Evolutionary conservation across 1,139 yeast genomes (phyloP).

Genomic region (Geotrichum reessii): DNA sequence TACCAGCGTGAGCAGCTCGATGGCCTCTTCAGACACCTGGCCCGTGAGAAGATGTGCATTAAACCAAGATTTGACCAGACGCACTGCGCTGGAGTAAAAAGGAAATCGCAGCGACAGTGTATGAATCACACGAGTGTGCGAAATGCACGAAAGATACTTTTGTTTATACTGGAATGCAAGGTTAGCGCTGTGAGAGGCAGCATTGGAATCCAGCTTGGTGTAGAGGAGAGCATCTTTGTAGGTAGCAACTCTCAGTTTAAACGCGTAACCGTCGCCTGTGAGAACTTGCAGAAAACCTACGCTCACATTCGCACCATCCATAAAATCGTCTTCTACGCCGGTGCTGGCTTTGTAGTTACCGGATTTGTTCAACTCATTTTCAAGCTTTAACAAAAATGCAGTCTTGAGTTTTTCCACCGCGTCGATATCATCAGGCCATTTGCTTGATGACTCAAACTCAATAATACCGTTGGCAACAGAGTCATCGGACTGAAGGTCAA

Average conservation of each 20-base stretch:
- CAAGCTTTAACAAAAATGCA: slow-evolving; percentile 75
- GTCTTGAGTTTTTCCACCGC: slow-evolving; percentile 86
- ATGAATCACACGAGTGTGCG: slow-evolving; percentile 74
- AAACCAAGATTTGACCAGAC: slow-evolving; percentile 84
- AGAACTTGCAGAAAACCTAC: slow-evolving; percentile 56
- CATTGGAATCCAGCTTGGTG: slow-evolving; percentile 48
- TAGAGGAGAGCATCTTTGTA: slow-evolving; percentile 77
- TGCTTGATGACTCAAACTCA: slow-evolving; percentile 83
- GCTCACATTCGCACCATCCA: slow-evolving; percentile 41
- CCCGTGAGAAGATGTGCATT: slow-evolving; percentile 56
- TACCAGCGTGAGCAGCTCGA: slow-evolving; percentile 75
- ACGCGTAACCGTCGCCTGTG: slow-evolving; percentile 85
- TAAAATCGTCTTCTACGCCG: slow-evolving; percentile 49
- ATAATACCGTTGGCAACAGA: slow-evolving; percentile 74
- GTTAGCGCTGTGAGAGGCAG: slow-evolving; percentile 42
- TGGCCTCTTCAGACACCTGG: slow-evolving; percentile 69
- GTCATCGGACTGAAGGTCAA: slow-evolving; percentile 65
- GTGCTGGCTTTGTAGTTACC: slow-evolving; percentile 54
- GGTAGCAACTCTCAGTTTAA: slow-evolving; percentile 63
- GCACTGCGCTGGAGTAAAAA: slow-evolving; percentile 69
- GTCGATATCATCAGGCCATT: slow-evolving; percentile 90
- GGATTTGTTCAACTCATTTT: slow-evolving; percentile 46
- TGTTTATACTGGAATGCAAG: slow-evolving; percentile 38
- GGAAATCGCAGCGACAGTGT: slow-evolving; percentile 69
- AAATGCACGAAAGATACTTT: slow-evolving; percentile 60